Percentiles rank a stretch among this genome's conserved stretches.
Conservation (phyloP, 768 basidiomycete genomes). For the Calocera viscosa region DNA sequence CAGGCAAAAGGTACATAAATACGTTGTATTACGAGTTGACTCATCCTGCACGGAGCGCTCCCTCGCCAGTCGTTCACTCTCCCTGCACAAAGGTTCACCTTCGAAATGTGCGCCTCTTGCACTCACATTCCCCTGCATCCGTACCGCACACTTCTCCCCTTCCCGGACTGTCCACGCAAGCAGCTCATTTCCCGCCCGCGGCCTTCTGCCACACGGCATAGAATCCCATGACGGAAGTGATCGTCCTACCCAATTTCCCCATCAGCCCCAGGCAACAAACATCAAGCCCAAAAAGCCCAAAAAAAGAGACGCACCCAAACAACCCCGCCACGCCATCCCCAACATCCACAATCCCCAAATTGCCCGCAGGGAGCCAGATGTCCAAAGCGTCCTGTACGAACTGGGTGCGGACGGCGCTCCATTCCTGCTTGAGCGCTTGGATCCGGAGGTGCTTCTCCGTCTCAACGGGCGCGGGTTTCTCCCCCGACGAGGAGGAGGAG, state of each 20-base stretch:
- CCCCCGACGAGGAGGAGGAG: constrained; percentile 13
- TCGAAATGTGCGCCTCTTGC: too few species aligned
- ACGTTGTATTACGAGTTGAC: too few species aligned
- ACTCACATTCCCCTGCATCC: too few species aligned
- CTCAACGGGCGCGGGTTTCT: neutral
- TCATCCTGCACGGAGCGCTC: too few species aligned
- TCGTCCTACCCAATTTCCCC: neutral
- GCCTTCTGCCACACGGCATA: neutral
- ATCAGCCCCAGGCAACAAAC: neutral
- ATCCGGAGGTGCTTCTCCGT: neutral
- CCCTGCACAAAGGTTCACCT: too few species aligned
- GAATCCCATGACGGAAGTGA: neutral
- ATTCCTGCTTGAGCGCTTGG: constrained; percentile 27
- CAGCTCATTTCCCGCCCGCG: neutral
- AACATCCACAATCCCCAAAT: constrained; percentile 56
- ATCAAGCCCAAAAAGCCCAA: neutral
- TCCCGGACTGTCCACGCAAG: too few species aligned
- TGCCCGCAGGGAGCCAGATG: constrained; percentile 79
- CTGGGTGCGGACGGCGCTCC: constrained; percentile 58
- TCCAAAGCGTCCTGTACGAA: constrained; percentile 76
- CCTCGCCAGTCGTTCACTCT: too few species aligned
- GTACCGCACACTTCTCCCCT: too few species aligned
- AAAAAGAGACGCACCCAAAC: constrained; percentile 51
- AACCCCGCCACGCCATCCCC: constrained; percentile 80
- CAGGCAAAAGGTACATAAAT: too few species aligned